Evolutionary conservation across 352 stramenopile species (phyloP).

Genomic region (Thraustochytrium striatum): DNA sequence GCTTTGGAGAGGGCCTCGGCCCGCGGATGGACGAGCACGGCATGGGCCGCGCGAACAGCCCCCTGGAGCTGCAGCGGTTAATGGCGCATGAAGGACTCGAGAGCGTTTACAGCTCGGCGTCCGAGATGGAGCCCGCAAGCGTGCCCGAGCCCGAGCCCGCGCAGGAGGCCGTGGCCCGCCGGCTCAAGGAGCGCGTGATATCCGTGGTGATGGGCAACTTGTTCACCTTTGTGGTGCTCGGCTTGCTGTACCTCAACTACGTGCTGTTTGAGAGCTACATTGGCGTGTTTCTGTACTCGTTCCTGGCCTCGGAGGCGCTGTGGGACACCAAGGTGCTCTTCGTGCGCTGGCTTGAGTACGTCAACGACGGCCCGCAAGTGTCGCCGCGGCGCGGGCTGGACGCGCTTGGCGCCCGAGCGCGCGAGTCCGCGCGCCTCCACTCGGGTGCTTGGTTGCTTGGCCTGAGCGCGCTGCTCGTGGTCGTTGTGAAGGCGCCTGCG

Average conservation of each 20-base stretch:
- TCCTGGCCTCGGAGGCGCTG: slow-evolving; percentile 28
- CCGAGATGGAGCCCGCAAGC: not conserved
- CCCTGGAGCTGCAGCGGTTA: not conserved
- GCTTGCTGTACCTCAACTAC: slow-evolving; percentile 41
- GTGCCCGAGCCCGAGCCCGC: not conserved
- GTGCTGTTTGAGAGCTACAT: slow-evolving; percentile 44
- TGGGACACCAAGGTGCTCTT: slow-evolving; percentile 26
- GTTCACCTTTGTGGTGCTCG: slow-evolving; percentile 20
- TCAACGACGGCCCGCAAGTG: slow-evolving; percentile 14
- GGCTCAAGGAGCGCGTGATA: slow-evolving; percentile 34
- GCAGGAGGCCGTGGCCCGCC: not conserved
- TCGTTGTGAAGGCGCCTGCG: not conserved
- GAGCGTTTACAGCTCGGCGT: not conserved
- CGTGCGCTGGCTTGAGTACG: not conserved
- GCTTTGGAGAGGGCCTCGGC: not conserved
- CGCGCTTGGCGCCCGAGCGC: not conserved
- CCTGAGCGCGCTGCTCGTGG: not conserved
- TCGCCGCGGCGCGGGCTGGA: slow-evolving; percentile 6
- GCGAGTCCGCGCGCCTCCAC: too few relatives aligned
- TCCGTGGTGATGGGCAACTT: slow-evolving; percentile 33
- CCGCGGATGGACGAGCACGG: not conserved
- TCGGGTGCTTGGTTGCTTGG: too few relatives aligned
- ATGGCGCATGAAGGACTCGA: too few relatives aligned
- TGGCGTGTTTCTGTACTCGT: slow-evolving; percentile 40
- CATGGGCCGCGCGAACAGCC: too few relatives aligned